Evolutionary conservation across 495 filamentous ascomycete species (phyloP), one percentile per base, ranked within the genome.

Genomic region (Cairneyella variabilis): DNA sequence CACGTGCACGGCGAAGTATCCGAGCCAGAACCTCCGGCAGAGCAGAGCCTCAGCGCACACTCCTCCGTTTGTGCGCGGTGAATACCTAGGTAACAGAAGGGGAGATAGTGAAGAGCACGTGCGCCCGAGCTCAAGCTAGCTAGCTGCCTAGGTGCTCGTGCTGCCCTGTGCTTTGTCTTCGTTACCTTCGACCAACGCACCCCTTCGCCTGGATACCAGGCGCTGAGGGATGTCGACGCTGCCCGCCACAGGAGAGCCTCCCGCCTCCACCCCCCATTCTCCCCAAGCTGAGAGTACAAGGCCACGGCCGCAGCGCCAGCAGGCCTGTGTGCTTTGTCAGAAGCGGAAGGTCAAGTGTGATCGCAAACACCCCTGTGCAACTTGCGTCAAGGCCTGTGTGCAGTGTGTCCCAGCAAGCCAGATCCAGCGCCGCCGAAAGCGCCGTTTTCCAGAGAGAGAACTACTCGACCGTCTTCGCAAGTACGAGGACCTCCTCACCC

Each of bases 301-400:
- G 58, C 55, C 69, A 32, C 14, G 30, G 8, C 30, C 8, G 14
- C 70, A 65, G 53, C 69, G 79, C 20, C 46, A 58, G 34, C 76
- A 76, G 60, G 83, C 82, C 22, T 86, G 83, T 55, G 76, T 83
- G 22, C 65, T 81, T 38, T 87, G 83, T 57, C 77, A 83, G 58
- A 78, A 78, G 52, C 73, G 82, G 45, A 88, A 86, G 65, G 82
- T 87, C 41, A 79, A 78, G 55, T 87, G 83, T 66, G 80, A 86
- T 63, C 79, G 79, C 64, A 71, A 74, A 48, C 74, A 80, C 57
- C 81, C 79, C 20, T 87, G 84, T 53, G 76, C 78, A 51, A 81
- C 80, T 69, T 86, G 83, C 61, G 64, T 73, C 63, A 84, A 78
- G 69, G 73, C 77, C 57, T 59, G 68, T 14, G 72, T 73, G 27